These are phyloP conservation scores for Aspergillus ostianus DNA, from an alignment of 495 filamentous ascomycete genomes.

Conservation along the genomic window DNA sequence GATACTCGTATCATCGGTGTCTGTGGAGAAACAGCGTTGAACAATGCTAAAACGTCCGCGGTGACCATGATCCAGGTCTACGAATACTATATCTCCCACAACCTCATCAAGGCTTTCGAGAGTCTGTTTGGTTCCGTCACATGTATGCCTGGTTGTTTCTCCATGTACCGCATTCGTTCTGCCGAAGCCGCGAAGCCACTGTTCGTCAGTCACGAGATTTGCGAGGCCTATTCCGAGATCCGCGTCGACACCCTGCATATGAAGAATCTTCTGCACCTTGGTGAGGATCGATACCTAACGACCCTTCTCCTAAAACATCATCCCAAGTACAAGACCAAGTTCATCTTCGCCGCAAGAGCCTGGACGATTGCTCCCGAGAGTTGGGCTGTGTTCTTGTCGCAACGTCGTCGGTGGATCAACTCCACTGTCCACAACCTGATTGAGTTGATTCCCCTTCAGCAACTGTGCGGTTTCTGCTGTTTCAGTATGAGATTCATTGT, in stretches of 20 bases:
- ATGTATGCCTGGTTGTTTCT: slow-evolving; percentile 96
- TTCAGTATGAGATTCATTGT: slow-evolving; percentile 99
- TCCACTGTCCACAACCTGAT: slow-evolving; percentile 97
- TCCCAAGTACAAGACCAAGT: slow-evolving; percentile 96
- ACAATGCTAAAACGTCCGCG: slow-evolving; percentile 88
- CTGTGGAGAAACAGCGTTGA: slow-evolving; percentile 91
- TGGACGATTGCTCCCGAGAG: slow-evolving; percentile 95
- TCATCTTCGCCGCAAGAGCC: slow-evolving; percentile 85
- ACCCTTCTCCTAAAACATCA: slow-evolving; percentile 93
- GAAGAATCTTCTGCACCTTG: slow-evolving; percentile 94
- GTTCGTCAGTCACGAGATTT: slow-evolving; percentile 88
- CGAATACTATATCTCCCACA: slow-evolving; percentile 99
- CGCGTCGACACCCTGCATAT: slow-evolving; percentile 97
- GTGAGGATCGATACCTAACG: slow-evolving; percentile 92
- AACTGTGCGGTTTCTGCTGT: slow-evolving; percentile 98
- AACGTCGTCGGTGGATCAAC: slow-evolving; percentile 99
- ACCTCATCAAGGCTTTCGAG: slow-evolving; percentile 97
- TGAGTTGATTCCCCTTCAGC: slow-evolving; percentile 87
- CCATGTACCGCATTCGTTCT: slow-evolving; percentile 95
- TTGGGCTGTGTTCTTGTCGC: slow-evolving; percentile 92
- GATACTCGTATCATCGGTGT: slow-evolving; percentile 90
- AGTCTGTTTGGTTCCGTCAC: slow-evolving; percentile 96
- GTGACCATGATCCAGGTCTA: slow-evolving; percentile 99
- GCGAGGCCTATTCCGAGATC: slow-evolving; percentile 83
- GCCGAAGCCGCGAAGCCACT: slow-evolving; percentile 92